A percentile compares a stretch with the other conserved stretches of the same genome.
Conservation (phyloP, 805 yeast genomes). For the Lipomyces yamadae region DNA sequence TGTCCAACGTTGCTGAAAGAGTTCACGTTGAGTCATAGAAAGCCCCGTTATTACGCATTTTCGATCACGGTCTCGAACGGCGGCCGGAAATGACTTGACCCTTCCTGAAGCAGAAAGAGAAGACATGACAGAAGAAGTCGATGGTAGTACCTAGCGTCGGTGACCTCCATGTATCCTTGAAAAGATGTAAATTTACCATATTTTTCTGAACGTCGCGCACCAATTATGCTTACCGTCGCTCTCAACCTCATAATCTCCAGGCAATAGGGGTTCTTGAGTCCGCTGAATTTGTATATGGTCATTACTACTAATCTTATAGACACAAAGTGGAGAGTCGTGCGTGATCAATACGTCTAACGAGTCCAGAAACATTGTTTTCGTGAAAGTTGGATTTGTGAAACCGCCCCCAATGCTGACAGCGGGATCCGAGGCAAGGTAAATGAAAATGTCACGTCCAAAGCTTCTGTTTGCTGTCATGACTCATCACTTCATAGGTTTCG, state of each 20-base stretch:
- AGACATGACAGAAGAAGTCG: slow-evolving; percentile 6
- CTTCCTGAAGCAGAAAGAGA: slow-evolving; percentile 3
- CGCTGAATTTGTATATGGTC: slow-evolving; percentile 4
- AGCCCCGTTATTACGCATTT: slow-evolving; percentile 5
- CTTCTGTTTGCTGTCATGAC: slow-evolving; percentile 5
- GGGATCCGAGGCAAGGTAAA: slow-evolving; percentile 4
- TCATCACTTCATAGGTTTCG: neutral
- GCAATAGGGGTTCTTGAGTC: slow-evolving; percentile 2
- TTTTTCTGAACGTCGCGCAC: neutral
- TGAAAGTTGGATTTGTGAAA: neutral
- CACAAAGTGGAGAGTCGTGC: neutral
- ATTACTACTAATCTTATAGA: neutral
- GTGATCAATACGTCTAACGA: slow-evolving; percentile 1
- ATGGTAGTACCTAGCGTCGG: neutral
- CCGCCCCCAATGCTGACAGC: slow-evolving; percentile 4
- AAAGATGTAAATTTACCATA: neutral
- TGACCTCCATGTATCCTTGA: neutral
- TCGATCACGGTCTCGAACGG: slow-evolving; percentile 7
- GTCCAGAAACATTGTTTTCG: neutral
- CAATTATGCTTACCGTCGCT: slow-evolving; percentile 3
- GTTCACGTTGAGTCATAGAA: slow-evolving; percentile 3
- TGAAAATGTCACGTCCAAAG: slow-evolving; percentile 5
- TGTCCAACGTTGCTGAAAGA: slow-evolving; percentile 5
- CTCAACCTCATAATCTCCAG: slow-evolving; percentile 5
- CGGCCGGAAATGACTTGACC: slow-evolving; percentile 1